Evolutionary conservation across 805 yeast species (phyloP).

Genomic region (Torulaspora maleeae): DNA sequence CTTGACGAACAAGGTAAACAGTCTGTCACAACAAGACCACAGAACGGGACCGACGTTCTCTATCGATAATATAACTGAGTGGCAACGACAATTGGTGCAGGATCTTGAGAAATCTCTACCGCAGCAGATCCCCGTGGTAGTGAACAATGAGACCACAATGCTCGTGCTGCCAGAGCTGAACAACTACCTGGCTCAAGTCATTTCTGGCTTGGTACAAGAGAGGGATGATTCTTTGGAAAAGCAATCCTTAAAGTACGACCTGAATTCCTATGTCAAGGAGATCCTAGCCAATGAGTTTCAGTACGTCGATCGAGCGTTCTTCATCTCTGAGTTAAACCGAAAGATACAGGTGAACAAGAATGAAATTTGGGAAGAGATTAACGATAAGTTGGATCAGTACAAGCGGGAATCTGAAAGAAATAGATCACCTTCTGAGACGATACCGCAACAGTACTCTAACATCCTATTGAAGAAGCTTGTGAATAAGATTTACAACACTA

Average conservation of each 20-base stretch:
- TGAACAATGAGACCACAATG: constrained; percentile 23
- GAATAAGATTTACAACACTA: constrained; percentile 31
- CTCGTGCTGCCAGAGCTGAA: constrained; percentile 33
- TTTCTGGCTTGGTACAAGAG: constrained; percentile 16
- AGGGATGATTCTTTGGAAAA: constrained; percentile 1
- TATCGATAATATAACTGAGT: constrained; percentile 25
- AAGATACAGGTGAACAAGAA: constrained; percentile 26
- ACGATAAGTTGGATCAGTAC: constrained; percentile 12
- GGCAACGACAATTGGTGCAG: constrained; percentile 19
- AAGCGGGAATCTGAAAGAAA: constrained; percentile 3
- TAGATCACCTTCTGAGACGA: constrained; percentile 1
- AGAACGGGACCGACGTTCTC: constrained; percentile 8
- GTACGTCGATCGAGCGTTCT: constrained; percentile 28
- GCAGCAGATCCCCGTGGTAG: constrained; percentile 31
- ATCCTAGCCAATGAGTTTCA: constrained; percentile 31
- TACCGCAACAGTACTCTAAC: constrained; percentile 27
- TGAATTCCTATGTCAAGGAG: constrained; percentile 32
- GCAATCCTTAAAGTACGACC: constrained; percentile 21
- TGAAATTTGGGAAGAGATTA: constrained; percentile 29
- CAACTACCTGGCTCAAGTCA: constrained; percentile 20
- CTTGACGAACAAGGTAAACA: constrained; percentile 21
- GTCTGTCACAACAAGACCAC: constrained; percentile 13
- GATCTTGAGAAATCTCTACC: constrained; percentile 27
- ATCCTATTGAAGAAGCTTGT: constrained; percentile 27
- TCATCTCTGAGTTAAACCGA: constrained; percentile 27